Percentiles rank a stretch among this genome's conserved stretches.
These are phyloP conservation scores for Hanseniaspora lindneri DNA, from an alignment of 805 yeast species.

Conservation along the genomic window DNA sequence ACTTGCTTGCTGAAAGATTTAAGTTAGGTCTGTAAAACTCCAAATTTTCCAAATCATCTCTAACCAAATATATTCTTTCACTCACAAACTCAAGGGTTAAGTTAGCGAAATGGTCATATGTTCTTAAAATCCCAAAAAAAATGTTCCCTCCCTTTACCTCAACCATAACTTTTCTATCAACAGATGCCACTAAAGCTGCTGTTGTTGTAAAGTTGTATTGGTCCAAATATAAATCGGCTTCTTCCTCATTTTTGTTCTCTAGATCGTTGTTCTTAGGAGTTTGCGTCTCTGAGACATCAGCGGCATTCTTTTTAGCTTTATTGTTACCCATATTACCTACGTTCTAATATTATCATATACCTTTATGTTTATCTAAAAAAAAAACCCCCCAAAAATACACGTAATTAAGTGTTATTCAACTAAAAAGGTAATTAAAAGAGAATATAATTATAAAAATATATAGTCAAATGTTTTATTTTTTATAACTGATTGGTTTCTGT, in stretches of 20 bases:
- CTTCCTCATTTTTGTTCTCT: slow-evolving; percentile 29
- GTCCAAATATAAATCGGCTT: slow-evolving; percentile 54
- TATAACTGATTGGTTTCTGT: too few relatives aligned
- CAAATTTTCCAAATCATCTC: slow-evolving; percentile 26
- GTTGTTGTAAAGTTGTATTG: slow-evolving; percentile 78
- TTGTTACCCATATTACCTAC: not conserved
- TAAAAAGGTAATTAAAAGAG: too few relatives aligned
- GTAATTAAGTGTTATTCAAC: not conserved
- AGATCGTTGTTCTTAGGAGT: not conserved
- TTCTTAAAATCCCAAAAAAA: slow-evolving; percentile 77
- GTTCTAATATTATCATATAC: not conserved
- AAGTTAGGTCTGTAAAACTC: slow-evolving; percentile 1
- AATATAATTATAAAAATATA: too few relatives aligned
- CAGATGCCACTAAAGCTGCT: slow-evolving; percentile 80
- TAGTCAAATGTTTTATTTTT: too few relatives aligned
- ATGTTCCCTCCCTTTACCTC: slow-evolving; percentile 81
- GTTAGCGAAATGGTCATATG: slow-evolving; percentile 91
- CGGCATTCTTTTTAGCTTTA: not conserved
- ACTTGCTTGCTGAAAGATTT: slow-evolving; percentile 20
- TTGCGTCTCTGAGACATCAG: not conserved
- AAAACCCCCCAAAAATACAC: too few relatives aligned
- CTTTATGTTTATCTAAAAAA: too few relatives aligned
- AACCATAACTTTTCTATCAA: slow-evolving; percentile 70
- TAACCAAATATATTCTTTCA: slow-evolving; percentile 65
- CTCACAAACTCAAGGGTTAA: slow-evolving; percentile 81